Evolutionary conservation across 2,329 filamentous ascomycete genomes (phyloP), one percentile per base, ranked within the genome.

Genomic region (Nannizziopsis barbatae): DNA sequence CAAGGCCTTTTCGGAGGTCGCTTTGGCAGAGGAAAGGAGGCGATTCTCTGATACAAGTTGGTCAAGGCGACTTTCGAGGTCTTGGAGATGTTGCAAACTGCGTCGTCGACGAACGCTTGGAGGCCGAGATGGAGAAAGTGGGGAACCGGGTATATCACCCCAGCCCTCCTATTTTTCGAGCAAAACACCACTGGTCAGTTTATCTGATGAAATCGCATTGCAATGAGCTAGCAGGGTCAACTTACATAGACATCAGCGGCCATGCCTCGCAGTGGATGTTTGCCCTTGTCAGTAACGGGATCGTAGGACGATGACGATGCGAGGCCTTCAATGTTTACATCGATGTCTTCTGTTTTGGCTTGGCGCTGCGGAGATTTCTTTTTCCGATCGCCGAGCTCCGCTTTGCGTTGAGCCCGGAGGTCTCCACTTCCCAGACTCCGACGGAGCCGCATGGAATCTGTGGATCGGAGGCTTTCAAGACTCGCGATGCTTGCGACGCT

Each of bases 21-120:
- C 67, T 57, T 83, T 83, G 40, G 85, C 83, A 42, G 89, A 83
- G 57, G 79, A 75, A 22, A 98, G 79, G 53, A 80, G 71, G 49
- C 83, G 81, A 62, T 96, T 96, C 65, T 98, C 90, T 4, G 52
- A 54, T 14, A 84, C 73, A 55, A 98, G 75, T 65, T 90, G 83
- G 58, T 95, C 87, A 58, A 98, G 77, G 60, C 78, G 80, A 52
- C 79, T 75, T 72, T 96, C 88, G 62, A 98, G 81, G 60, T 98
- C 90, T 62, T 77, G 70, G 52, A 96, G 81, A 47, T 90, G 81
- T 70, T 96, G 90, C 82, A 96, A 90, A 75, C 90, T 96, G 69
- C 95, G 92, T 63, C 90, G 86, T 64, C 90, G 89, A 59, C 90
- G 89, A 78, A 98, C 85, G 73, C 88, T 95, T 62, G 89, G 87